Conservation (phyloP, 345 rosid genomes). For the Noccaea bulbosa region DNA sequence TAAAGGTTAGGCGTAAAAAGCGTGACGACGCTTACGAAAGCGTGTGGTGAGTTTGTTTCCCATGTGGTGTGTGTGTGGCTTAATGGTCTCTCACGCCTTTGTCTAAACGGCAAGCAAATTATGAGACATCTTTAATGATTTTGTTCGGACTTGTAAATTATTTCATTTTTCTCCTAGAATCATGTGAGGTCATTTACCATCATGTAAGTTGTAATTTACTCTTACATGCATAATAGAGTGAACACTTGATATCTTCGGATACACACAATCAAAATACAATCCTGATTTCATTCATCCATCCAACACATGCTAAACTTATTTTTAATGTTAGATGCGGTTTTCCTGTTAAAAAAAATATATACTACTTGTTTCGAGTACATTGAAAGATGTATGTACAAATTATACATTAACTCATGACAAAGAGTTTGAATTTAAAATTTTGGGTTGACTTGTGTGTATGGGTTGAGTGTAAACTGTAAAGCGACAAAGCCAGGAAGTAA, state of each 20-base stretch:
- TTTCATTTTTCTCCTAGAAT: background rate
- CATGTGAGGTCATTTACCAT: slow-evolving; percentile 16
- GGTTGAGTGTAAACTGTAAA: slow-evolving; percentile 8
- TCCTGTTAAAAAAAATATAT: background rate
- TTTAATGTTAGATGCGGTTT: background rate
- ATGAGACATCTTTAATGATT: slow-evolving; percentile 38
- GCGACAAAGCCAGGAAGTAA: slow-evolving; percentile 21
- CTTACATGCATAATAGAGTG: slow-evolving; percentile 12
- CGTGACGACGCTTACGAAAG: slow-evolving; percentile 34
- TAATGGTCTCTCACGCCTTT: slow-evolving; percentile 38
- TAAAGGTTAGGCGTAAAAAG: slow-evolving; percentile 32
- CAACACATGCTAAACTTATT: background rate
- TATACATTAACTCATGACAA: background rate
- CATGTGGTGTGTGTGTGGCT: slow-evolving; percentile 15
- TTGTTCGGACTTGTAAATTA: slow-evolving; percentile 25
- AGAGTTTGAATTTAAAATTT: background rate
- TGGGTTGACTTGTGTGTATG: slow-evolving; percentile 32
- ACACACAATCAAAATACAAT: slow-evolving; percentile 8
- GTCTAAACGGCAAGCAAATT: slow-evolving; percentile 42
- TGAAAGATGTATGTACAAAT: background rate
- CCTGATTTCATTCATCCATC: background rate
- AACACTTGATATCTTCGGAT: slow-evolving; percentile 15
- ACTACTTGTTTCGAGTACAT: background rate
- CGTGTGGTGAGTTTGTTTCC: slow-evolving; percentile 40
- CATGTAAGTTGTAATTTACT: slow-evolving; percentile 20